Evolutionary conservation across 1,284 basidiomycete genomes (phyloP), one percentile per base, ranked within the genome.

Genomic region (Abortiporus biennis): DNA sequence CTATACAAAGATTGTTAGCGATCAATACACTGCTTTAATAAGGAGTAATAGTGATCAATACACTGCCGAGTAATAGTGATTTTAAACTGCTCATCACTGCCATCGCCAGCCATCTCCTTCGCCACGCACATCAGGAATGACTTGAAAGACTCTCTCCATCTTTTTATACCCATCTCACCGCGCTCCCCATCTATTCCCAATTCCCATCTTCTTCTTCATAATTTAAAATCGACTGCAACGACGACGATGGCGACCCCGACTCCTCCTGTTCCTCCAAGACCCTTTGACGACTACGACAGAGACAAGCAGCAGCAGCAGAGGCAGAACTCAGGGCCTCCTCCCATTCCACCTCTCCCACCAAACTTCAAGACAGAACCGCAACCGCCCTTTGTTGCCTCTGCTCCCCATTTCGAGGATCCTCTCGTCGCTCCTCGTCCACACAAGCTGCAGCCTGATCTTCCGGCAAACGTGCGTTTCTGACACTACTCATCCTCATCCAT

Each of bases 361-460:
- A 50, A 62, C 21, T 64, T 64, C 43, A 45, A 50, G 24, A 48
- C 49, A 12, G 55, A 48, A 43, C 50, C 44, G 51, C 49, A 41
- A 40, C 50, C 38, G 27, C 37, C 3, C 45, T 45, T 29, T 46
- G 55, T 42, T 19, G 47, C 51, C 15, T 61, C 61, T 1, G 49
- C 48, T 2, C 76, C 76, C 17, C 76, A 78, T 47, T 77, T 71
- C 44, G 72, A 72, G 48, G 64, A 75, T 15, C 80, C 82, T 0
- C 66, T 87, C 6, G 74, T 72, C 5, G 83, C 84, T 0, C 85
- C 85, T 3, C 68, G 77, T n/a, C 79, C 84, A 0, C 77, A 81
- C 47, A 71, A 76, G 42, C 44, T 81, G 5, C 76, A 82, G 53
- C 78, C 77, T 13, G 69, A 68, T 50, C 58, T 83, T 1, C 78